Conservation (phyloP, 495 filamentous ascomycete species). For the Collariella sp. region DNA sequence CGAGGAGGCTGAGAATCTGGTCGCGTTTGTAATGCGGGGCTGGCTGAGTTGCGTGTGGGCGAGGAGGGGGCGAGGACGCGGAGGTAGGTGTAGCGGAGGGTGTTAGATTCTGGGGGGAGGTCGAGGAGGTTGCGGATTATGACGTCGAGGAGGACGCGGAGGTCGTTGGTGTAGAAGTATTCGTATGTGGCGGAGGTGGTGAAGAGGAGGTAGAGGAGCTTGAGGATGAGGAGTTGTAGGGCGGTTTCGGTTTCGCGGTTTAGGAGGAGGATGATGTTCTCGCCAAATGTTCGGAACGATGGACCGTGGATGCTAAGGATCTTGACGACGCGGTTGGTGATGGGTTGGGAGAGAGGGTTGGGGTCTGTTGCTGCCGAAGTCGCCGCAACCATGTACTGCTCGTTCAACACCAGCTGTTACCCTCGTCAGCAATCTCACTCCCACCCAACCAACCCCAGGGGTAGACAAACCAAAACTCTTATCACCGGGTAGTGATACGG, state of each 20-base stretch:
- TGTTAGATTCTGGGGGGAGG: constrained; percentile 68
- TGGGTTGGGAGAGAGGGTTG: constrained; percentile 33
- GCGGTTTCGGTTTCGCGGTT: constrained; percentile 94
- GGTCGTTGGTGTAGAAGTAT: constrained; percentile 97
- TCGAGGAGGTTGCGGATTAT: constrained; percentile 94
- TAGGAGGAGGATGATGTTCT: constrained; percentile 92
- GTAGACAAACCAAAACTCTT: constrained; percentile 65
- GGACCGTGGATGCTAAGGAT: constrained; percentile 69
- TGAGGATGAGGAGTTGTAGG: constrained; percentile 87
- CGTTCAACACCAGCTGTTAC: constrained; percentile 81
- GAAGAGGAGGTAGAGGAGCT: constrained; percentile 90
- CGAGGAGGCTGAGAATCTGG: constrained; percentile 69
- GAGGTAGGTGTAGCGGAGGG: constrained; percentile 93
- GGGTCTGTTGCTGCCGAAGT: constrained; percentile 50
- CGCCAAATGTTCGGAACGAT: constrained; percentile 86
- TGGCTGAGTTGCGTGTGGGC: constrained; percentile 81
- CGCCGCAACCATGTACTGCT: constrained; percentile 89
- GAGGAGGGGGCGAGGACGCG: constrained; percentile 86
- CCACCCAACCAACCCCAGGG: not conserved
- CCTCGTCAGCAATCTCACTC: not conserved
- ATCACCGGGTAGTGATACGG: constrained; percentile 96
- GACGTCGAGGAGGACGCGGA: constrained; percentile 89
- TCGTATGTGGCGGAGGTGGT: constrained; percentile 85
- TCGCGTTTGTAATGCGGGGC: constrained; percentile 86
- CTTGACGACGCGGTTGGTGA: constrained; percentile 93